Percentiles rank a stretch among this genome's conserved stretches.
phyloP scores from a whole-genome alignment of 441 rosid species.

The Bruguiera hainesii region DNA sequence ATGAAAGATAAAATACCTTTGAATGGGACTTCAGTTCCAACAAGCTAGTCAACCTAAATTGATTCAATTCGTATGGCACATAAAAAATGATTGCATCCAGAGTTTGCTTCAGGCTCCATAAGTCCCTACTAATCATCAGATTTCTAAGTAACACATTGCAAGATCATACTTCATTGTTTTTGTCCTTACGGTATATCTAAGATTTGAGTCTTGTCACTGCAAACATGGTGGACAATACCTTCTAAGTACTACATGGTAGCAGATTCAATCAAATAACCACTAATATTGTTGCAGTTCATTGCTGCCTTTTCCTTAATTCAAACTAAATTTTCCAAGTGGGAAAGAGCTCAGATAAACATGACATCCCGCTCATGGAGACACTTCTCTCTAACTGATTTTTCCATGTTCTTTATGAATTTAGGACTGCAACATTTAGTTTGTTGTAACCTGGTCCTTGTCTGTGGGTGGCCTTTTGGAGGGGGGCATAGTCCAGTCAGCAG shows the following conservation, averaged over 20 bases:
- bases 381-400: too few relatives aligned
- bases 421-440: too few relatives aligned
- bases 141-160: too few relatives aligned
- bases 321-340: not conserved
- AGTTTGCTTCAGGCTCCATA: not conserved
- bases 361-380: too few relatives aligned
- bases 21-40: not conserved
- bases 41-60: not conserved
- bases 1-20: not conserved
- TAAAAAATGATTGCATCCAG: not conserved
- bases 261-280: not conserved
- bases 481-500: too few relatives aligned
- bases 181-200: conserved; percentile 2
- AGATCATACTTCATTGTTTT: not conserved
- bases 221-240: not conserved
- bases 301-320: not conserved
- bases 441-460: too few relatives aligned
- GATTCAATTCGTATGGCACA: not conserved
- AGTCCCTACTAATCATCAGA: not conserved
- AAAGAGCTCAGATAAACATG: too few relatives aligned
- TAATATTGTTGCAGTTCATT: too few relatives aligned
- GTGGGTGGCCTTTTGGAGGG: too few relatives aligned
- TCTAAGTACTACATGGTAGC: not conserved
- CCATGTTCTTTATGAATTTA: too few relatives aligned
- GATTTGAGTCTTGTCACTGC: not conserved